phyloP scores from a whole-genome alignment of 768 basidiomycete species.

The Lactarius sanguifluus region DNA sequence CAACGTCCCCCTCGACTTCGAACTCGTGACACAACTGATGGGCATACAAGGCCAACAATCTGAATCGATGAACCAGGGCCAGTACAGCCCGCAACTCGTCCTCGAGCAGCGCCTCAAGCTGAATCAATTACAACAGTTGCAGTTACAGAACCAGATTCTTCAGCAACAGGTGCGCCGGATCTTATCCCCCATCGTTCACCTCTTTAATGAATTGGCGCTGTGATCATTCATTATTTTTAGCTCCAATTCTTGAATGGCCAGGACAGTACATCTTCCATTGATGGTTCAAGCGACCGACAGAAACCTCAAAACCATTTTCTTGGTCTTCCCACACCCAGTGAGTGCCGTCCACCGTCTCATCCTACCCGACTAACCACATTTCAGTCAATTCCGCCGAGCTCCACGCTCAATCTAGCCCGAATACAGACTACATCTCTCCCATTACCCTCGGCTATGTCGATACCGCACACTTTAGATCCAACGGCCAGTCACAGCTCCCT shows the following conservation, averaged over 20 bases:
- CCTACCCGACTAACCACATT: background rate
- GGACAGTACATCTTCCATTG: slow-evolving; percentile 36
- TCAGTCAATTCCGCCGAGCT: slow-evolving; percentile 54
- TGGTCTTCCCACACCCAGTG: slow-evolving; percentile 70
- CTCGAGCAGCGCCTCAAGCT: slow-evolving; percentile 79
- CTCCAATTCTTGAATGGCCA: slow-evolving; percentile 38
- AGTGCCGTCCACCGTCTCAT: slow-evolving; percentile 34
- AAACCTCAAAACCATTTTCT: slow-evolving; percentile 32
- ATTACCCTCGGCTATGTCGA: slow-evolving; percentile 50
- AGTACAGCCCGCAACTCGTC: slow-evolving; percentile 47
- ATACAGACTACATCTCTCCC: slow-evolving; percentile 60
- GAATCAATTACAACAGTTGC: slow-evolving; percentile 72
- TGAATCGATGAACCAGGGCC: slow-evolving; percentile 33
- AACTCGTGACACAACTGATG: slow-evolving; percentile 51
- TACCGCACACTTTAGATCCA: slow-evolving; percentile 34
- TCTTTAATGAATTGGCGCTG: background rate
- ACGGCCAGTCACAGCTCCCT: slow-evolving; percentile 26
- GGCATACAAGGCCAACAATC: slow-evolving; percentile 42
- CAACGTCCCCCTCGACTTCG: slow-evolving; percentile 43
- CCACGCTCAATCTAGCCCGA: slow-evolving; percentile 50
- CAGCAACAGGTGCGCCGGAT: slow-evolving; percentile 73
- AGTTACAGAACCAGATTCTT: slow-evolving; percentile 81
- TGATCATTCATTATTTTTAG: slow-evolving; percentile 21
- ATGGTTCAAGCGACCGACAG: slow-evolving; percentile 34
- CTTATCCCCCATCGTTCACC: slow-evolving; percentile 16